Base-by-base conservation (phyloP, 2,329 filamentous ascomycete genomes). In the Penicillium sp. region DNA sequence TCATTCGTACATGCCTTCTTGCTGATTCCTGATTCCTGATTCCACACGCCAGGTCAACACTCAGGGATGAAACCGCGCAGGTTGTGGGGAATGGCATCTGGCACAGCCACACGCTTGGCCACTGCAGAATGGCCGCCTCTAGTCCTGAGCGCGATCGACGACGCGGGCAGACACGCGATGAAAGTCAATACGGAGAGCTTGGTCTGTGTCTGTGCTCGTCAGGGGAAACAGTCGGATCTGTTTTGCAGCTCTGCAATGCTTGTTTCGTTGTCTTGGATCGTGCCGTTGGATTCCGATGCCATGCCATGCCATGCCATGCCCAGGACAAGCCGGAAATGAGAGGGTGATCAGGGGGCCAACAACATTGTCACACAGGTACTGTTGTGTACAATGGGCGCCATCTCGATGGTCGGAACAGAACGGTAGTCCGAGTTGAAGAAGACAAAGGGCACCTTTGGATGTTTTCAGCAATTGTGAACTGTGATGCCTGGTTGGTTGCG, bases 71-170 rank as follows among this genome's bases (percentile, higher is more conserved):
- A 43, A 55, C 42, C 26, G 26, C 21, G 21, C 24, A 10, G 20
- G 18, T 34, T 36, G 51, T 58, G 55, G 49, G 32, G 56, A 51
- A 45, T 42, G 32, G 33, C 26, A 48, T 34, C 20, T 30, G 34
- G 50, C 55, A 58, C 52, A 58, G 57, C 57, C 57, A 56, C 57
- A 23, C 13, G 21, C 41, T 50, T 51, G 47, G 54, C 54, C 42
- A 30, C 41, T 49, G 36, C n/a, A 23, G 39, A 46, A 50, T 21
- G 27, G 20, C 7, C 24, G 13, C 8, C 7, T 20, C 9, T 42
- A 24, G 39, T 6, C 39, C 26, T 18, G 39, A 42, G 24, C 24
- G 15, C 26, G 39, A 42, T 42, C 39, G 39, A 42, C 29, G 13
- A 15, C 39, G 24, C n/a, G 39, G 15, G 21, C 3, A 17, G 15